Evolutionary conservation across 2,329 filamentous ascomycete species (phyloP).

Genomic region (Didymella segeticola): DNA sequence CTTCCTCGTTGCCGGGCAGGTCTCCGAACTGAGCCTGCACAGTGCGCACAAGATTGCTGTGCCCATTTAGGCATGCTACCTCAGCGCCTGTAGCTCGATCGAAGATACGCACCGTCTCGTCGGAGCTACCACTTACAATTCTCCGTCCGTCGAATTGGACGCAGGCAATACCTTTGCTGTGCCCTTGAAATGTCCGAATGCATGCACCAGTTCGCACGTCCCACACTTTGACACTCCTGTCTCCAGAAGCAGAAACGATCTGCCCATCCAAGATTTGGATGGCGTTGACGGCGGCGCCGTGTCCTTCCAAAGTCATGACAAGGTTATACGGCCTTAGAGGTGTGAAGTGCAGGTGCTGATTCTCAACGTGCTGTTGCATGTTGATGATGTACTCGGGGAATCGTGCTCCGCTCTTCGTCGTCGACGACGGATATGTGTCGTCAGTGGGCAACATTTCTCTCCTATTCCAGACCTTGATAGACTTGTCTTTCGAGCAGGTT

Average conservation of each 20-base stretch:
- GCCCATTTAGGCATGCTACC: constrained; percentile 84
- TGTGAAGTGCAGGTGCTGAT: constrained; percentile 54
- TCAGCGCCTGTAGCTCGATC: constrained; percentile 85
- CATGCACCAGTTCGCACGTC: constrained; percentile 82
- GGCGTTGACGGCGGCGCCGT: constrained; percentile 91
- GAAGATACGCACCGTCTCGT: constrained; percentile 95
- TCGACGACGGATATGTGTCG: constrained; percentile 50
- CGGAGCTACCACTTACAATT: constrained; percentile 94
- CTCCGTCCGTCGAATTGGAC: constrained; percentile 94
- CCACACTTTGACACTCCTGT: constrained; percentile 94
- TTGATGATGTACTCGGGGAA: constrained; percentile 64
- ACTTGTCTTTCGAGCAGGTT: constrained; percentile 96
- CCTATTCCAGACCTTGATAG: constrained; percentile 95
- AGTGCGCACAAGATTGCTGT: constrained; percentile 85
- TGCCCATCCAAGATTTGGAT: constrained; percentile 87
- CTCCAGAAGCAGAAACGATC: constrained; percentile 93
- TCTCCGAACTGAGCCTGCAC: constrained; percentile 96
- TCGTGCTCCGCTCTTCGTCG: constrained; percentile 50
- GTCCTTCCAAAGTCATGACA: constrained; percentile 81
- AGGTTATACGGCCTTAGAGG: constrained; percentile 73
- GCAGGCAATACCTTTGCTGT: constrained; percentile 95
- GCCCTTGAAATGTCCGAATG: constrained; percentile 79
- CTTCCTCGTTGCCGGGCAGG: constrained; percentile 77
- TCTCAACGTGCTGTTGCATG: constrained; percentile 49
- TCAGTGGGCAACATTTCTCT: constrained; percentile 53